phyloP scores from a whole-genome alignment of 1,284 basidiomycete species.

The Ustilago sp. region DNA sequence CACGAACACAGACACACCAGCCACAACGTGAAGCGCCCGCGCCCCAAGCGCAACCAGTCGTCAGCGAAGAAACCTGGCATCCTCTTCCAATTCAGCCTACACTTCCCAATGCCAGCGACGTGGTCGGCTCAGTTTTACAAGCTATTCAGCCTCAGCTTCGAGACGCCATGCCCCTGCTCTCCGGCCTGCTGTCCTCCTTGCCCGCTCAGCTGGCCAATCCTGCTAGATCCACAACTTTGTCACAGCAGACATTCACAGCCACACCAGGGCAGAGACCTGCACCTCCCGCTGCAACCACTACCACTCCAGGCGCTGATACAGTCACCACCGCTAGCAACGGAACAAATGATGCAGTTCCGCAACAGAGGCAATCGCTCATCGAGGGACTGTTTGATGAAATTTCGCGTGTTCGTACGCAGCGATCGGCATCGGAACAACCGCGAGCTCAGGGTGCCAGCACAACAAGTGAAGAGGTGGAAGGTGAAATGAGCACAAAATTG shows the following conservation, averaged over 20 bases:
- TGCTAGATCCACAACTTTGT: too few species aligned
- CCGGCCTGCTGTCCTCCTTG: conserved; percentile 7
- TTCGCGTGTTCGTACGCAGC: conserved; percentile 24
- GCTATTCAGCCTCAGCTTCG: conserved; percentile 21
- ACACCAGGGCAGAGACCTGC: not conserved
- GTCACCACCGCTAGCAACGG: too few species aligned
- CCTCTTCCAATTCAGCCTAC: not conserved
- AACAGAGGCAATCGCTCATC: conserved; percentile 27
- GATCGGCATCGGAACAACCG: not conserved
- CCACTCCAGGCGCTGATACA: not conserved
- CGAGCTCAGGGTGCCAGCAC: not conserved
- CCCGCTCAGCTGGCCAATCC: conserved; percentile 1
- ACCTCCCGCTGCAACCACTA: not conserved
- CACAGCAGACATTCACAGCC: too few species aligned
- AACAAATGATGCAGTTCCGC: not conserved
- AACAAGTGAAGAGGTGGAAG: not conserved
- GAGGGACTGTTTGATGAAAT: conserved; percentile 35
- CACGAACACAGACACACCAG: too few species aligned
- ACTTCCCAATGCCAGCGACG: conserved; percentile 8
- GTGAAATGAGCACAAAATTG: conserved; percentile 12
- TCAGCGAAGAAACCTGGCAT: too few species aligned
- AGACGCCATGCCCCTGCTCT: conserved; percentile 2
- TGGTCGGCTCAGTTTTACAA: conserved; percentile 12
- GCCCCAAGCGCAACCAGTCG: too few species aligned
- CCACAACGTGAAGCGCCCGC: too few species aligned